Evolutionary conservation across 2,329 filamentous ascomycete genomes (phyloP), one percentile per base, ranked within the genome.

Genomic region (Chalaropsis thielavioides): DNA sequence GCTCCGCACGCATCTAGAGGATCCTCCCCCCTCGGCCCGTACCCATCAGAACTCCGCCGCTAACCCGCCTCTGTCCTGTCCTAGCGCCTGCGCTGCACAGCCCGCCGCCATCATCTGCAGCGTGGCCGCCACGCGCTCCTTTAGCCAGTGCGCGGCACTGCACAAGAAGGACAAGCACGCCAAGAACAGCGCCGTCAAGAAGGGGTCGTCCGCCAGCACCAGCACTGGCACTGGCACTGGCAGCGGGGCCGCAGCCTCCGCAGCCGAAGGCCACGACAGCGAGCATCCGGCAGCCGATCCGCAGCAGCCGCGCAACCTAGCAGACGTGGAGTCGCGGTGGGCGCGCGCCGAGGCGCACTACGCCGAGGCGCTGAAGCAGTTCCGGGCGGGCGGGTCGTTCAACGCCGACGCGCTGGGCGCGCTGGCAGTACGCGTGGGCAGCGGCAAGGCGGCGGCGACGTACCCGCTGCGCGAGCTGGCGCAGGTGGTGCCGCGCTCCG

Each of bases 391-490:
- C 68, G 79, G 79, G 35, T 77, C 79, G 66, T 82, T 82, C 77
- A 80, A 79, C 75, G 76, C 78, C 6, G 76, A 78, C 69, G 71
- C 71, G 64, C 73, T 83, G 61, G 80, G 80, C 68, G 73, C 75
- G 22, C 73, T 82, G 44, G 70, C 71, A 31, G 76, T 82, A 40
- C 49, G 70, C 66, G 68, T 71, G 31, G 68, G 69, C 58, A 67
- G 70, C 71, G 67, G 69, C 63, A 56, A 61, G 24, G 59, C 27
- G 66, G 13, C 66, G 67, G 49, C 71, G 73, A 54, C 46, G 5
- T 82, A 78, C 69, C 79, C 80, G 41, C 76, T 83, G n/a, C 76
- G 76, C 64, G 81, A 83, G 72, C 76, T 83, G 40, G 81, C 80
- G 31, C 77, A 81, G 71, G 75, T 83, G 4, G 77, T 82, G 24